Evolutionary conservation across 1,139 yeast genomes (phyloP), one percentile per base, ranked within the genome.

Genomic region (Wickerhamomyces sp.): DNA sequence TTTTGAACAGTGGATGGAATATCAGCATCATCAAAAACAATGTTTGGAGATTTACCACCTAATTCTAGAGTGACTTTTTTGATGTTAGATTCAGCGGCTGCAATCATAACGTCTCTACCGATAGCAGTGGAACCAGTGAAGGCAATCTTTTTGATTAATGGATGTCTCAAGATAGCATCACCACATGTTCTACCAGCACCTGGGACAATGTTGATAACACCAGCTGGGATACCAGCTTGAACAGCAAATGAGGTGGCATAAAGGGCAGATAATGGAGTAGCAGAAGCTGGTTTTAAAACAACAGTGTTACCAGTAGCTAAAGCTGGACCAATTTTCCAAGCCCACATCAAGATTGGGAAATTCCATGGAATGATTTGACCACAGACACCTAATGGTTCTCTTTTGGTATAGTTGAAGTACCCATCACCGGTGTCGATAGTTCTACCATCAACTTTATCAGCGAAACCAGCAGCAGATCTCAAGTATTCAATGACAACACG

Each of bases 361-460:
- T 86, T 86, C 94, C 95, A 87, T 45, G 95, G 95, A 60, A 86
- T 84, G 54, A 88, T 84, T 64, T 84, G 87, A 43, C 90, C 89
- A 63, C 87, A 81, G 40, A 84, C 91, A 57, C 95, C 95, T 51
- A 79, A 69, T 46, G 90, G 89, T 61, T 82, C 89, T 56, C 68
- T 65, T 46, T 62, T 51, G 18, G 71, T 60, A 63, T 76, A 79
- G 45, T 75, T 72, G 59, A 78, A 76, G 58, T 78, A 78, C 48
- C 73, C 59, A 50, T 66, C 65, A 58, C 78, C 81, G 46, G 79
- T 75, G 60, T 80, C 83, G 51, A 84, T 78, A 45, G 81, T 73
- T 51, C 72, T 65, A 54, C 93, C 93, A 50, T 75, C 78, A 42
- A 83, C 64, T 65, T 82, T 81, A 65, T 84, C 91, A 51, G 88